Evolutionary conservation across 805 yeast genomes (phyloP).

Genomic region (Kurtzmaniella fragi): DNA sequence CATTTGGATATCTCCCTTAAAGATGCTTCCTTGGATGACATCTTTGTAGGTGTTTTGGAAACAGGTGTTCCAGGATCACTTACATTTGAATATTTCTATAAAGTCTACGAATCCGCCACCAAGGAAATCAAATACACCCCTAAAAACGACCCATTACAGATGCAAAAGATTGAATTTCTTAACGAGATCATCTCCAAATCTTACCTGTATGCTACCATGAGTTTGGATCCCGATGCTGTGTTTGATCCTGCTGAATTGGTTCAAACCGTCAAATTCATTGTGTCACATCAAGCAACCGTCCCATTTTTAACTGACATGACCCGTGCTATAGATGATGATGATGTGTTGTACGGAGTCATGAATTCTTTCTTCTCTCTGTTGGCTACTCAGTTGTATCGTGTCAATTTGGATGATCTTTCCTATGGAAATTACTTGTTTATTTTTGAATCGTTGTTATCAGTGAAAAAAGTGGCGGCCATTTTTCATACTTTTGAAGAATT

Average conservation of each 20-base stretch:
- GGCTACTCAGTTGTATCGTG: constrained; percentile 27
- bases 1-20: constrained; percentile 21
- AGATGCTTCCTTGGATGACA: constrained; percentile 52
- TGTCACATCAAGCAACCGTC: constrained; percentile 15
- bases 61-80: constrained; percentile 18
- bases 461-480: constrained; percentile 56
- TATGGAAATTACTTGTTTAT: constrained; percentile 52
- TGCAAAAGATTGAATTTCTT: constrained; percentile 34
- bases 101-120: constrained; percentile 39
- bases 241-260: constrained; percentile 38
- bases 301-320: constrained; percentile 53
- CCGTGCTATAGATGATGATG: constrained; percentile 60
- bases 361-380: constrained; percentile 46
- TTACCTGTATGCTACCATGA: constrained; percentile 60
- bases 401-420: constrained; percentile 46
- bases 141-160: constrained; percentile 33
- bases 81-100: constrained; percentile 45
- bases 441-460: constrained; percentile 52
- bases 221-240: constrained; percentile 68
- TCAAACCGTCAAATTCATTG: constrained; percentile 18
- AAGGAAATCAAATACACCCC: constrained; percentile 39
- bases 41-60: constrained; percentile 51
- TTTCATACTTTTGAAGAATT: constrained; percentile 57
- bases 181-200: constrained; percentile 46
- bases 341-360: constrained; percentile 54